These are phyloP conservation scores for Acephala macrosclerotiorum DNA, from an alignment of 2,329 filamentous ascomycete species.

Conservation along the genomic window DNA sequence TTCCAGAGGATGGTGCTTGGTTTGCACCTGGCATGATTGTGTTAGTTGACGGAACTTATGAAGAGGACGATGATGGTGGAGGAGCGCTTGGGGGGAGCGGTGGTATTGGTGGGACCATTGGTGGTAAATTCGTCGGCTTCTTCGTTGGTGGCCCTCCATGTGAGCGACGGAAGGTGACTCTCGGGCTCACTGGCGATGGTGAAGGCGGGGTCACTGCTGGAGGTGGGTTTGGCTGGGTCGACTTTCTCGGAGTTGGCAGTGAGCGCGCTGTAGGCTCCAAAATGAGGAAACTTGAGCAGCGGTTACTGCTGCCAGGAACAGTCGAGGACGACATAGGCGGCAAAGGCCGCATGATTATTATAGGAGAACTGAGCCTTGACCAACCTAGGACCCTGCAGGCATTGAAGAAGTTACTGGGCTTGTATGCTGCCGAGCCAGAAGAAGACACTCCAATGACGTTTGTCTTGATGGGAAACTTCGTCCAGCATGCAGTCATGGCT, in stretches of 20 bases:
- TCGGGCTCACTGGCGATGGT: slow-evolving; percentile 69
- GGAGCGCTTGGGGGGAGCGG: slow-evolving; percentile 77
- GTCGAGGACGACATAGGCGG: slow-evolving; percentile 42
- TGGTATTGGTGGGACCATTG: slow-evolving; percentile 88
- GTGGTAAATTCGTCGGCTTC: slow-evolving; percentile 90
- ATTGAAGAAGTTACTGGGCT: slow-evolving; percentile 77
- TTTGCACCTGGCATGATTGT: slow-evolving; percentile 97
- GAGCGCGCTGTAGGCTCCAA: slow-evolving; percentile 82
- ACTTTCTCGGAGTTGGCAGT: slow-evolving; percentile 91
- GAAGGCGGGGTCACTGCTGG: slow-evolving; percentile 67
- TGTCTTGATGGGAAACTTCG: slow-evolving; percentile 87
- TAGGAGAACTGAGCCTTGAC: slow-evolving; percentile 89
- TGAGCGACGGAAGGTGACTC: slow-evolving; percentile 80
- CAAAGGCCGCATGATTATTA: slow-evolving; percentile 70
- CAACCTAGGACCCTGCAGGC: slow-evolving; percentile 82
- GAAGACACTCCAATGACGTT: slow-evolving; percentile 78
- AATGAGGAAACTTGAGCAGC: slow-evolving; percentile 82
- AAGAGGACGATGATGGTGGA: slow-evolving; percentile 83
- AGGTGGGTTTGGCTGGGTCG: slow-evolving; percentile 94
- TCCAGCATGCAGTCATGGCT: slow-evolving; percentile 68
- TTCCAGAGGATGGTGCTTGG: slow-evolving; percentile 88
- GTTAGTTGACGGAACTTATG: slow-evolving; percentile 93
- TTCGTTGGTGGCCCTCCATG: slow-evolving; percentile 92
- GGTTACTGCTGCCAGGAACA: slow-evolving; percentile 58
- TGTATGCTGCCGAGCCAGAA: slow-evolving; percentile 73